phyloP scores from a whole-genome alignment of 2,329 filamentous ascomycete species.

The Hymenoscyphus repandus region DNA sequence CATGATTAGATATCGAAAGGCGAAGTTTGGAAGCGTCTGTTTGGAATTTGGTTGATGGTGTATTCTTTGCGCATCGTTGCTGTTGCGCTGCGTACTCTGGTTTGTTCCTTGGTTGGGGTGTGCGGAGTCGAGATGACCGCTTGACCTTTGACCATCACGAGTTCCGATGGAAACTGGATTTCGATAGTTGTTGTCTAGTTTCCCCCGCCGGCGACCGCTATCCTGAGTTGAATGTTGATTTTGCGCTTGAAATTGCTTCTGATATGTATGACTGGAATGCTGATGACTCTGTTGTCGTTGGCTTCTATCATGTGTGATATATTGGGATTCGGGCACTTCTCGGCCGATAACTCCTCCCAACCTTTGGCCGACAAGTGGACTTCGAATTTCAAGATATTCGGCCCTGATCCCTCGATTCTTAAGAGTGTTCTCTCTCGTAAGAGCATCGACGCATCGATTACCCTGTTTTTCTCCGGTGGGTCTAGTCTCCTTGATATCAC shows the following conservation, averaged over 20 bases:
- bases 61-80: not conserved
- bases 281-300: too few relatives aligned
- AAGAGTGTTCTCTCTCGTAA: constrained; percentile 4
- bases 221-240: too few relatives aligned
- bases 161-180: too few relatives aligned
- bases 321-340: not conserved
- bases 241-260: too few relatives aligned
- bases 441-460: not conserved
- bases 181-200: too few relatives aligned
- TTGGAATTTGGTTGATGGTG: not conserved
- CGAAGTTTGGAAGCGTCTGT: not conserved
- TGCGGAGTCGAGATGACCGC: not conserved
- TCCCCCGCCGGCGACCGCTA: too few relatives aligned
- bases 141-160: not conserved
- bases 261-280: too few relatives aligned
- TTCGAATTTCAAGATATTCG: not conserved
- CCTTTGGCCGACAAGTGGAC: not conserved
- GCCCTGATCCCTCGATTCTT: not conserved
- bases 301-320: too few relatives aligned
- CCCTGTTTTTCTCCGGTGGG: not conserved
- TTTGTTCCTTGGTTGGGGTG: not conserved
- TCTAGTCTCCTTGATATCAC: not conserved
- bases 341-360: not conserved
- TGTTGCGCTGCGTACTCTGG: not conserved
- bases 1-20: not conserved